Conservation (phyloP, 139 green algal species). For the Coelastrella sp. region DNA sequence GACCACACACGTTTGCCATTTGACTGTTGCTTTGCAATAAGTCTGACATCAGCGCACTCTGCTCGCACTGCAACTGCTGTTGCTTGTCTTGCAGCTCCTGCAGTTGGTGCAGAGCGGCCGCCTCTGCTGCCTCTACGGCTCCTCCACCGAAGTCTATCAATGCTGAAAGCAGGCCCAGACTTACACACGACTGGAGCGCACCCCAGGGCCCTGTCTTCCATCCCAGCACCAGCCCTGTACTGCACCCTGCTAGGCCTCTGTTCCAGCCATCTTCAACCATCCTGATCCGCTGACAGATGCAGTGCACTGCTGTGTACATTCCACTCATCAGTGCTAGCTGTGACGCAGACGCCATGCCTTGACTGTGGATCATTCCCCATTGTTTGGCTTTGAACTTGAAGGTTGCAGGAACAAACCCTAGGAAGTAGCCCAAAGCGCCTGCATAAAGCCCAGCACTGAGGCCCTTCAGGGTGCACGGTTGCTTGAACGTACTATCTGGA, state of each 20-base stretch:
- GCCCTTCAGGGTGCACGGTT: constrained; percentile 65
- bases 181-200: constrained; percentile 57
- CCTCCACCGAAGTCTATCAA: constrained; percentile 54
- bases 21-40: background rate
- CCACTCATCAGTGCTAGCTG: constrained; percentile 74
- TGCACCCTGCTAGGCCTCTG: constrained; percentile 67
- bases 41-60: too few species aligned
- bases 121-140: constrained; percentile 27
- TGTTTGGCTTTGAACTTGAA: constrained; percentile 41
- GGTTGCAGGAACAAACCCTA: constrained; percentile 67
- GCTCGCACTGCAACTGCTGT: background rate
- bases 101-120: background rate
- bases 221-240: constrained; percentile 67
- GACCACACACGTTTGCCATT: background rate
- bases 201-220: constrained; percentile 53
- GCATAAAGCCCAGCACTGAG: constrained; percentile 53
- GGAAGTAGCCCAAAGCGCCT: constrained; percentile 71
- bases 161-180: constrained; percentile 50
- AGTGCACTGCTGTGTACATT: constrained; percentile 75
- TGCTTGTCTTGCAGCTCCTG: background rate
- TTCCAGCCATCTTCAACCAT: constrained; percentile 78
- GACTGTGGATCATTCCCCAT: constrained; percentile 46
- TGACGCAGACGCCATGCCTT: constrained; percentile 65
- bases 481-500: constrained; percentile 17
- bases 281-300: constrained; percentile 72